Evolutionary conservation across 1,284 basidiomycete species (phyloP).

Genomic region (Athelia sp.): DNA sequence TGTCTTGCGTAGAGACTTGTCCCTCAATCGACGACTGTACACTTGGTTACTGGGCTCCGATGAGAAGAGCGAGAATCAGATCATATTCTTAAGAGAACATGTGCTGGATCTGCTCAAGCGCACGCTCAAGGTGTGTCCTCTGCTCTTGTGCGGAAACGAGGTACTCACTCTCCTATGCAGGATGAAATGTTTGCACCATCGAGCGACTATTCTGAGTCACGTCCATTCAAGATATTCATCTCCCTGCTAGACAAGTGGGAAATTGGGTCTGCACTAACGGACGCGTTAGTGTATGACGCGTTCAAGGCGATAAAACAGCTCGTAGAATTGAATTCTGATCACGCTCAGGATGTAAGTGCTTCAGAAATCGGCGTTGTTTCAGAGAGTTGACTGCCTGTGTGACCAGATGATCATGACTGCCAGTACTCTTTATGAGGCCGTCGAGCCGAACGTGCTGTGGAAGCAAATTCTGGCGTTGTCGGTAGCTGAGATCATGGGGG

Average conservation of each 20-base stretch:
- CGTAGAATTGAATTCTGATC: conserved; percentile 43
- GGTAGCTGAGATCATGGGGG: conserved; percentile 44
- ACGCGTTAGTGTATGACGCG: conserved; percentile 74
- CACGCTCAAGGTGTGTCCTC: conserved; percentile 57
- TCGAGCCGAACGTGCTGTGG: conserved; percentile 90
- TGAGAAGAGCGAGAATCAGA: conserved; percentile 71
- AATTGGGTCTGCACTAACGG: conserved; percentile 81
- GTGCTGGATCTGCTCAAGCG: conserved; percentile 63
- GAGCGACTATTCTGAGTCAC: conserved; percentile 68
- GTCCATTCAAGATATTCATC: conserved; percentile 94
- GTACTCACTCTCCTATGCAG: conserved; percentile 27
- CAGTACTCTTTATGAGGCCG: conserved; percentile 86
- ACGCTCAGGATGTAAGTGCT: conserved; percentile 57
- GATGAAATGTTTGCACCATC: conserved; percentile 72
- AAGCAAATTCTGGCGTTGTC: conserved; percentile 62
- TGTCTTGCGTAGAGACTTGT: conserved; percentile 88
- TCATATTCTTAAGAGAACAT: conserved; percentile 64
- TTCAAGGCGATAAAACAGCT: conserved; percentile 68
- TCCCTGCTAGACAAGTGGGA: conserved; percentile 97
- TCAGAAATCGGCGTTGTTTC: conserved; percentile 5
- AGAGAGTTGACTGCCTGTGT: not conserved
- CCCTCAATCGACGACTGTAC: conserved; percentile 89
- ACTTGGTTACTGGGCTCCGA: conserved; percentile 87
- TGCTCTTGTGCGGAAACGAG: conserved; percentile 6
- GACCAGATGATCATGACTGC: conserved; percentile 77